Evolutionary conservation across 169 alveolate species (phyloP).

Genomic region (Theileria annulata): DNA sequence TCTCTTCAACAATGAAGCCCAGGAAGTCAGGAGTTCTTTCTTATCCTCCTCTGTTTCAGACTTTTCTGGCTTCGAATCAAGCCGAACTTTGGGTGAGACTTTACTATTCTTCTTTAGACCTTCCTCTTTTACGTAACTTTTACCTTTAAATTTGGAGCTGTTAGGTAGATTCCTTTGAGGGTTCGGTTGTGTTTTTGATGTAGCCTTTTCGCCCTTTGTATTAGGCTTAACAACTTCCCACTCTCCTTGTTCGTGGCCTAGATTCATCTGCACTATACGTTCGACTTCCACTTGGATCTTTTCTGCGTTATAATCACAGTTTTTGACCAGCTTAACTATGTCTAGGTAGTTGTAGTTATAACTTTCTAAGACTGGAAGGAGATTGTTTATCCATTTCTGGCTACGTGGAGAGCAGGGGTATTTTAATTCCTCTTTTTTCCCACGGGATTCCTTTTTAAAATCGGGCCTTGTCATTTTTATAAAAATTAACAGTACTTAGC

Average conservation of each 20-base stretch:
- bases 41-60: constrained; percentile 25
- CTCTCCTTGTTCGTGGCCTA: constrained; percentile 71
- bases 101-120: not conserved
- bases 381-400: constrained; percentile 61
- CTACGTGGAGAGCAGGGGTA: constrained; percentile 67
- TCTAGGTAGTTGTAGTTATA: constrained; percentile 59
- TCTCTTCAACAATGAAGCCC: constrained; percentile 13
- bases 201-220: not conserved
- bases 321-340: constrained; percentile 52
- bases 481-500: not conserved
- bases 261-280: constrained; percentile 56
- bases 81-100: constrained; percentile 12
- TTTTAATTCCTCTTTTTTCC: constrained; percentile 26
- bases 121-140: constrained; percentile 3
- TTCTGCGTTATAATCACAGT: constrained; percentile 65
- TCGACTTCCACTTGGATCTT: constrained; percentile 64
- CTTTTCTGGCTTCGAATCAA: constrained; percentile 29
- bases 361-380: constrained; percentile 62
- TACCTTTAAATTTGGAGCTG: constrained; percentile 19
- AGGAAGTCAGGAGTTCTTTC: constrained; percentile 21
- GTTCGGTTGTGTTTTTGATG: not conserved
- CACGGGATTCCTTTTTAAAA: constrained; percentile 14
- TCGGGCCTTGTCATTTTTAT: constrained; percentile 39
- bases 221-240: constrained; percentile 62
- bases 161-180: not conserved